These are phyloP conservation scores for Beauveria australis DNA, from an alignment of 2,329 filamentous ascomycete species.

Conservation along the genomic window DNA sequence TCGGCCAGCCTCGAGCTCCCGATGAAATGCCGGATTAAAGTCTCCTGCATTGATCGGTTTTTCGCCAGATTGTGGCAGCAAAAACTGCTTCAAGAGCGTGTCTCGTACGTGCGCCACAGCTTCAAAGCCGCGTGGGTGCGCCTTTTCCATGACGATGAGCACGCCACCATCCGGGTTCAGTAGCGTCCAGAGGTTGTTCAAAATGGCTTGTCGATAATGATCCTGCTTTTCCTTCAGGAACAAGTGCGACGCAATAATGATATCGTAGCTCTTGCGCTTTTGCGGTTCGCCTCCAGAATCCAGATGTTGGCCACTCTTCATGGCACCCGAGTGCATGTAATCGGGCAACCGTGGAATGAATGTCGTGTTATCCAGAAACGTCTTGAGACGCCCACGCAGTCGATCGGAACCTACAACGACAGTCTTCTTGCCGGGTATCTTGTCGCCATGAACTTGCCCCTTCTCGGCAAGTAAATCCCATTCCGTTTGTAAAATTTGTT, in stretches of 20 bases:
- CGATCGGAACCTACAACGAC: slow-evolving; percentile 71
- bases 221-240: slow-evolving; percentile 70
- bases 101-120: slow-evolving; percentile 78
- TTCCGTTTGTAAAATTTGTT: slow-evolving; percentile 71
- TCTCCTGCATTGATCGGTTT: slow-evolving; percentile 25
- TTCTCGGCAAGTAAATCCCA: slow-evolving; percentile 61
- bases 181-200: slow-evolving; percentile 85
- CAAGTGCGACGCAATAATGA: slow-evolving; percentile 83
- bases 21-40: slow-evolving; percentile 30
- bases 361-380: slow-evolving; percentile 76
- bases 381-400: slow-evolving; percentile 66
- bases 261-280: slow-evolving; percentile 71
- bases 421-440: slow-evolving; percentile 64
- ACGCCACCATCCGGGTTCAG: slow-evolving; percentile 79
- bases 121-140: slow-evolving; percentile 84
- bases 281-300: slow-evolving; percentile 48
- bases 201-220: slow-evolving; percentile 65
- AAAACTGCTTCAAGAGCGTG: slow-evolving; percentile 66
- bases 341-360: slow-evolving; percentile 91
- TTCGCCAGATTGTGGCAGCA: slow-evolving; percentile 42
- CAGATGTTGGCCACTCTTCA: slow-evolving; percentile 44
- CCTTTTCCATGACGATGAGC: slow-evolving; percentile 83
- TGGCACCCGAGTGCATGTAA: slow-evolving; percentile 59
- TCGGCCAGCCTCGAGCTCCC: slow-evolving; percentile 50
- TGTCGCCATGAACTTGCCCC: slow-evolving; percentile 30